Base-by-base conservation (phyloP, 2,329 filamentous ascomycete species). In the Beauveria rudraprayagi region DNA sequence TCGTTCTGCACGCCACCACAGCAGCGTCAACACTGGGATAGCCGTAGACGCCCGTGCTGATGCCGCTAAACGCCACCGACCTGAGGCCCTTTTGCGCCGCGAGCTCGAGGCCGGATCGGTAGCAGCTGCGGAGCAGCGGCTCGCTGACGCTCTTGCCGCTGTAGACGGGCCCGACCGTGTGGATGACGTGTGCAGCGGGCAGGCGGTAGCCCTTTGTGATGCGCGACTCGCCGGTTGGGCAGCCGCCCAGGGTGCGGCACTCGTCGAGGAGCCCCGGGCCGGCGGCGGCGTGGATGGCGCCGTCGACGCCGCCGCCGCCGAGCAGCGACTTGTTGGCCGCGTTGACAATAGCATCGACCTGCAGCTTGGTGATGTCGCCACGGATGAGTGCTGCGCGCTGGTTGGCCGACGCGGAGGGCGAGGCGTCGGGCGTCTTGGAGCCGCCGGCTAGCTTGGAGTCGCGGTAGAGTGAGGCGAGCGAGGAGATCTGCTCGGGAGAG, bases 1-100 rank as follows among this genome's bases (percentile, higher is more conserved):
- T 81, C 1, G 82, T 73, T 37, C 81, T 77, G 57, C 89, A 80
- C 1, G 91, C 94, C 10, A 88, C 80, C n/a, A 78, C 72, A 0
- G 91, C 91, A 1, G 93, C 94, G 46, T 86, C 81, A 1, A 70
- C 65, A 67, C 84, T 89, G 0, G 93, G 93, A 70, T 95, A 97
- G 1, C 91, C 91, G 70, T 96, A 97, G 1, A 96, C 73, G 0
- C 93, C 94, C 1, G 93, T 97, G 70, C 92, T 96, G 63, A 97
- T 81, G 22, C 85, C 88, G 46, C 87, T 85, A 67, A 99, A 97
- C 0, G 91, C 94, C 60, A 97, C 80, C 51, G 83, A 90, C 69
- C 80, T 83, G 68, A 90, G 82, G 1, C 78, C 80, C 59, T 87
- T 80, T 56, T 85, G 73, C 0, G 85, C 85, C 0, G 92, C 92